These are phyloP conservation scores for Agrostemma githago DNA, from an alignment of 148 eudicot species.

Conservation along the genomic window DNA sequence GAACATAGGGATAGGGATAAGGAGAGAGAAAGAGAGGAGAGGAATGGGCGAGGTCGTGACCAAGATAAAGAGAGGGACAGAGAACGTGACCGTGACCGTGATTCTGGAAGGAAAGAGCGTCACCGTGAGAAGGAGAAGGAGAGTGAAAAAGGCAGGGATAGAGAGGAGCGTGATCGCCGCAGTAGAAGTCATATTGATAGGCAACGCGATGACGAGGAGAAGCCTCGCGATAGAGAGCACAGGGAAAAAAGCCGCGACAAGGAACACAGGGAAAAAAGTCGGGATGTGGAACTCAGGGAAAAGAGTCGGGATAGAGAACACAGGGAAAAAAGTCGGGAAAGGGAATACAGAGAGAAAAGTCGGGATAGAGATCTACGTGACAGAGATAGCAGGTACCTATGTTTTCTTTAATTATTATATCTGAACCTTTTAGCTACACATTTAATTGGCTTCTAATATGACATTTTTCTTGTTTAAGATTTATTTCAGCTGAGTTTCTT, in stretches of 20 bases:
- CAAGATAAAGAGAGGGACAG: constrained; percentile 34
- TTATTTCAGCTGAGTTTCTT: not conserved
- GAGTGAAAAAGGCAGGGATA: constrained; percentile 23
- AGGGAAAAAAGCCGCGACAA: constrained; percentile 34
- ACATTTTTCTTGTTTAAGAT: constrained; percentile 1
- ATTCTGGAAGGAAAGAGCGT: constrained; percentile 31
- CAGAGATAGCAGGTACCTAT: constrained; percentile 32
- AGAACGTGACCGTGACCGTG: constrained; percentile 26
- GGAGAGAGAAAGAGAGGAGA: constrained; percentile 31
- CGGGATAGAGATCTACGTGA: constrained; percentile 17
- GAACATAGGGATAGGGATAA: constrained; percentile 43
- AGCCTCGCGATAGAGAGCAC: constrained; percentile 36
- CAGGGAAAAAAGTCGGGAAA: constrained; percentile 9
- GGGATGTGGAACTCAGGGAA: constrained; percentile 5
- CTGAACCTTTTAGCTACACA: not conserved
- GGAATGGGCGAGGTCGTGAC: constrained; percentile 35
- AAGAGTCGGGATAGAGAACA: constrained; percentile 19
- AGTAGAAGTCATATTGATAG: constrained; percentile 49
- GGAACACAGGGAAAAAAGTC: constrained; percentile 19
- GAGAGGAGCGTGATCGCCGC: constrained; percentile 36
- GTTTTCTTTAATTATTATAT: not conserved
- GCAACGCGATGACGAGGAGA: constrained; percentile 42
- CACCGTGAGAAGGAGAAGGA: constrained; percentile 37
- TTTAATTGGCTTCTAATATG: not conserved
- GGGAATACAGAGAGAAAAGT: constrained; percentile 8